These are phyloP conservation scores for Lactifluus subvellereus DNA, from an alignment of 768 basidiomycete species.

Conservation along the genomic window DNA sequence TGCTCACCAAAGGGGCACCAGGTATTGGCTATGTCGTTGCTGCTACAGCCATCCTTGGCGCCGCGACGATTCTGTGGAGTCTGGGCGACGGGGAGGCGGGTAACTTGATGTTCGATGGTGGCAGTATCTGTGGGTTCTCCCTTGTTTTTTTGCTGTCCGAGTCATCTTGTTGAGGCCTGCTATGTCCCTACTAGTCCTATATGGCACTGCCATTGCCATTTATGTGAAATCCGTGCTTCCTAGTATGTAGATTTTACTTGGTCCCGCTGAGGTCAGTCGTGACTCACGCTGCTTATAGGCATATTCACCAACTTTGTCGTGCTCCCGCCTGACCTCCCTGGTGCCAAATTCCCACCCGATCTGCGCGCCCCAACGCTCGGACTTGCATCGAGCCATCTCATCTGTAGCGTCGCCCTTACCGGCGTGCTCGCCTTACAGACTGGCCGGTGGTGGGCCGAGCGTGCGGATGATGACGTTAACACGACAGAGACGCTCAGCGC, in stretches of 20 bases:
- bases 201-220: slow-evolving; percentile 61
- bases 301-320: slow-evolving; percentile 49
- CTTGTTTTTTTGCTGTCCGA: background rate
- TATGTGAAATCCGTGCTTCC: slow-evolving; percentile 76
- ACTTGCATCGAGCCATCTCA: slow-evolving; percentile 76
- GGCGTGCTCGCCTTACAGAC: slow-evolving; percentile 83
- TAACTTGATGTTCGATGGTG: slow-evolving; percentile 89
- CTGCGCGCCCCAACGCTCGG: slow-evolving; percentile 64
- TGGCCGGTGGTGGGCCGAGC: slow-evolving; percentile 80
- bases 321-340: slow-evolving; percentile 31
- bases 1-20: slow-evolving; percentile 60
- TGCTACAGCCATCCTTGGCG: slow-evolving; percentile 55
- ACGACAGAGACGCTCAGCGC: slow-evolving; percentile 31
- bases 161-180: slow-evolving; percentile 8
- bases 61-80: slow-evolving; percentile 68
- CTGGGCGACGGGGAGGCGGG: slow-evolving; percentile 70
- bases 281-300: slow-evolving; percentile 34
- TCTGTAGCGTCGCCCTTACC: slow-evolving; percentile 82
- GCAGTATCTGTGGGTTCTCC: slow-evolving; percentile 66
- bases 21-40: slow-evolving; percentile 52
- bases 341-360: slow-evolving; percentile 55
- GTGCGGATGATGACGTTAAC: slow-evolving; percentile 51
- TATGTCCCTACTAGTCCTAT: slow-evolving; percentile 51
- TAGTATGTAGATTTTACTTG: slow-evolving; percentile 44
- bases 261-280: background rate